phyloP scores from a whole-genome alignment of 805 yeast species.

The Komagataella kurtzmanii region DNA sequence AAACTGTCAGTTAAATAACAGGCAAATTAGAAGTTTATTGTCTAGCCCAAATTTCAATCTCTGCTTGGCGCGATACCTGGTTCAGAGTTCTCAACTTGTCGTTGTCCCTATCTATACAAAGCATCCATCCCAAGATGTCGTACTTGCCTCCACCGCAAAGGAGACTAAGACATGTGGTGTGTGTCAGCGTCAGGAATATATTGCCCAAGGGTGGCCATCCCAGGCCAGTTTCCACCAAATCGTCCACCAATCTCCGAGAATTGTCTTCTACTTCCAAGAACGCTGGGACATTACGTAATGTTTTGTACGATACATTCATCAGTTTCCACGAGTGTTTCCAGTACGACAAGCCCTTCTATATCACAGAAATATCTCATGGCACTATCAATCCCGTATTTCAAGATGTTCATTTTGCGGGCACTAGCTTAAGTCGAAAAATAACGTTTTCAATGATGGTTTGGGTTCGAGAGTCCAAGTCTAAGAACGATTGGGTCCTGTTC shows the following conservation, averaged over 20 bases:
- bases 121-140: background rate
- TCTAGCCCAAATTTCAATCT: too few species aligned
- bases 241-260: constrained; percentile 14
- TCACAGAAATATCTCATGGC: constrained; percentile 18
- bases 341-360: constrained; percentile 15
- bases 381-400: constrained; percentile 17
- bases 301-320: constrained; percentile 19
- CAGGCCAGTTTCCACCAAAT: constrained; percentile 13
- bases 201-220: constrained; percentile 7
- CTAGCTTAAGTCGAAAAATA: constrained; percentile 2
- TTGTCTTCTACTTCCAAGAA: constrained; percentile 3
- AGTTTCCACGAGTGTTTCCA: constrained; percentile 17
- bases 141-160: background rate
- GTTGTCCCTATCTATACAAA: background rate
- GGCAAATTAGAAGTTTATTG: background rate
- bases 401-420: constrained; percentile 11
- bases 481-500: constrained; percentile 12
- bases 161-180: background rate
- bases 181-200: background rate
- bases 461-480: constrained; percentile 3
- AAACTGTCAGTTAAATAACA: background rate
- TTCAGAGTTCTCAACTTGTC: background rate
- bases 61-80: background rate
- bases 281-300: background rate
- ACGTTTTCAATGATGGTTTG: constrained; percentile 10